Percentiles rank a stretch among this genome's conserved stretches.
These are phyloP conservation scores for Tulasnella sp. DNA, from an alignment of 768 basidiomycete genomes.

Conservation along the genomic window DNA sequence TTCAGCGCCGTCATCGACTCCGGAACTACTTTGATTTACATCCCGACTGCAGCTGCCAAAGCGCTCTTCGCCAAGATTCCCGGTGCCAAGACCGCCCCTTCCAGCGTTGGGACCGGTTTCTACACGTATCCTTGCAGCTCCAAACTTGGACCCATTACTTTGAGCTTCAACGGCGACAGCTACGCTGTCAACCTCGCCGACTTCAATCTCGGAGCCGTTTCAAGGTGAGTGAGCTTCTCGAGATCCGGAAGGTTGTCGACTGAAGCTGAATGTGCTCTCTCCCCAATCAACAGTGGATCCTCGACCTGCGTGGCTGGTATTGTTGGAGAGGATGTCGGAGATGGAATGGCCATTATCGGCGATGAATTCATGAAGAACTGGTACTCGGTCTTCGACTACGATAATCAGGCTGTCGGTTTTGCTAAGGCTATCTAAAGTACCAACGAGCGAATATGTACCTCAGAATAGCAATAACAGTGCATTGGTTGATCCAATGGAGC, in stretches of 20 bases:
- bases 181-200: conserved; percentile 20
- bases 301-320: conserved; percentile 8
- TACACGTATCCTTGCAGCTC: conserved; percentile 15
- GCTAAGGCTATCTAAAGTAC: background rate
- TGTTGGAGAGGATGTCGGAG: background rate
- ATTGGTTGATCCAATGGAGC: too few species aligned
- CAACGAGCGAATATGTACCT: too few species aligned
- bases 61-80: conserved; percentile 18
- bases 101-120: conserved; percentile 7
- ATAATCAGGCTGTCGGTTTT: background rate
- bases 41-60: background rate
- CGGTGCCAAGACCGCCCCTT: conserved; percentile 15
- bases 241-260: background rate
- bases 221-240: background rate
- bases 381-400: conserved; percentile 10
- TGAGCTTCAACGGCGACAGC: conserved; percentile 11
- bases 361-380: conserved; percentile 11
- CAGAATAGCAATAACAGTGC: too few species aligned
- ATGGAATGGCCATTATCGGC: conserved; percentile 2
- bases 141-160: background rate
- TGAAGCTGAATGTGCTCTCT: background rate
- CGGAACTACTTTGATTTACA: conserved; percentile 21
- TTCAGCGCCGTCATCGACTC: conserved; percentile 24
- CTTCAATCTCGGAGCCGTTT: conserved; percentile 23
- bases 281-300: background rate